Evolutionary conservation across 805 yeast genomes (phyloP).

Genomic region (Teunomyces barrocoloradensis): DNA sequence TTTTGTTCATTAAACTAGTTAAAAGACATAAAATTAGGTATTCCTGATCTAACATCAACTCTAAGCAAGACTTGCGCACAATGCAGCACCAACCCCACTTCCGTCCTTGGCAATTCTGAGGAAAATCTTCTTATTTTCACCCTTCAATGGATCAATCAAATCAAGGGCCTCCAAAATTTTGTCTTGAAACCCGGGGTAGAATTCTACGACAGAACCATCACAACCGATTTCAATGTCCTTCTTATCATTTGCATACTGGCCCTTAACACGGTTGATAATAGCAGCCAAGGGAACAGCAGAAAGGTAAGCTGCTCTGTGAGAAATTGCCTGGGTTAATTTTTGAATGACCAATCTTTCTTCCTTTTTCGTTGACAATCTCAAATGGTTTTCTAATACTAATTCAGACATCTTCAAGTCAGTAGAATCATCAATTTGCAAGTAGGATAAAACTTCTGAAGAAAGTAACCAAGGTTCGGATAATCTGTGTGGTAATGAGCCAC

Average conservation of each 20-base stretch:
- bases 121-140: slow-evolving; percentile 70
- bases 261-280: slow-evolving; percentile 66
- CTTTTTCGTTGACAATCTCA: slow-evolving; percentile 65
- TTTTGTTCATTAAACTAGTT: not conserved
- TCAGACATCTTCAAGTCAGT: slow-evolving; percentile 69
- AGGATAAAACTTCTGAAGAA: slow-evolving; percentile 80
- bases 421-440: slow-evolving; percentile 82
- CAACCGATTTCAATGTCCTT: slow-evolving; percentile 89
- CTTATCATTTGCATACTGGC: slow-evolving; percentile 44
- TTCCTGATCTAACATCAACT: not conserved
- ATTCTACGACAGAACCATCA: slow-evolving; percentile 93
- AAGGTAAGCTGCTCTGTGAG: slow-evolving; percentile 85
- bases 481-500: slow-evolving; percentile 55
- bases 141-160: slow-evolving; percentile 66
- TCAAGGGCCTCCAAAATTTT: slow-evolving; percentile 77
- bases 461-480: slow-evolving; percentile 73
- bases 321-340: slow-evolving; percentile 69
- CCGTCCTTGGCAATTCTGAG: slow-evolving; percentile 90
- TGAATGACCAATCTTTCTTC: slow-evolving; percentile 78
- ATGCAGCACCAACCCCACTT: slow-evolving; percentile 95
- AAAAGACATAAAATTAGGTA: not conserved
- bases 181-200: slow-evolving; percentile 85
- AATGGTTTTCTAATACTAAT: slow-evolving; percentile 59
- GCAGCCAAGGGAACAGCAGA: slow-evolving; percentile 91
- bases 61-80: slow-evolving; percentile 61